Evolutionary conservation across 345 rosid genomes (phyloP), one percentile per base, ranked within the genome.

Genomic region (Populus tremula): DNA sequence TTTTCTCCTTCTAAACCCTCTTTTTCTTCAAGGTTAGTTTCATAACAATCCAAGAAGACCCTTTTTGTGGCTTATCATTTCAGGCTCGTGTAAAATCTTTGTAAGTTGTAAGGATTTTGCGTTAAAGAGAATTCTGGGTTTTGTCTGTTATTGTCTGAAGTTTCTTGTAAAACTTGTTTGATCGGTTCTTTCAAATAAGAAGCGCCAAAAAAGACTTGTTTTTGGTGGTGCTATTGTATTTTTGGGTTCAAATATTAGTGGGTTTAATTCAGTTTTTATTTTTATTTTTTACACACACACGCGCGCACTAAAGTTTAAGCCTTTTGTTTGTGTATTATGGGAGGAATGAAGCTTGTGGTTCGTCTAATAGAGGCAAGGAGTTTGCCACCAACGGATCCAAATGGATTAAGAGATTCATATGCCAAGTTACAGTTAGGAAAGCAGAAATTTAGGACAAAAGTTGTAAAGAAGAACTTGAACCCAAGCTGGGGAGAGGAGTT

Each of bases 401-500:
- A 96, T 79, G 99, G 99, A 65, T 81, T 69, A 36, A 93, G 99
- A 83, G 99, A 93, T 81, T 98, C 98, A 3, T 96, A 96, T 73
- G 98, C 91, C 36, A 90, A 82, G 88, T 83, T 96, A 62, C 92
- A 90, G 84, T 85, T 96, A 21, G 98, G 98, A 2, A 92, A 82
- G 87, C 91, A 88, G 65, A 90, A 85, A 90, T 86, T 74, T 47
- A 85, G 90, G 76, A 92, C 98, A 77, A 92, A 90, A 84, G 99
- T 92, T 76, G 90, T 91, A 78, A 96, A 91, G 89, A 96, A 92
- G 87, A 84, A 78, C 80, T 85, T 96, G 87, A 93, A 87, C 80
- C 99, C 99, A 41, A 89, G 63, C 81, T 96, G 99, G 99, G 90
- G 88, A 20, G 98, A 93, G 79, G 99, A 92, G 66, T 93, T 96